Evolutionary conservation across 2,329 filamentous ascomycete species (phyloP).

Genomic region (Teratosphaeria destructans): DNA sequence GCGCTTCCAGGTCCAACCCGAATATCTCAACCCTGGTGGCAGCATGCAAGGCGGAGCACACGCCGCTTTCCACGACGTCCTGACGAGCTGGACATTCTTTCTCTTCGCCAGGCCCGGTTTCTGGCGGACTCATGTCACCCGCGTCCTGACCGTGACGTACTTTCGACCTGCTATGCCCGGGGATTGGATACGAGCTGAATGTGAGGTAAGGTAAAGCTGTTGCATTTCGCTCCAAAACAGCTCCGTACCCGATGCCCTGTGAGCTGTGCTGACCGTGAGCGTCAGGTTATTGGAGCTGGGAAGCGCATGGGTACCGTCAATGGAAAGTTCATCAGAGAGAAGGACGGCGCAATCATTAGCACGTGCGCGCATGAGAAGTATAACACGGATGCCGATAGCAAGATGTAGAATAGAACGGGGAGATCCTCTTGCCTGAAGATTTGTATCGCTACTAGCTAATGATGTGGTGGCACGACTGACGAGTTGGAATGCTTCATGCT

Average conservation of each 20-base stretch:
- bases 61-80: conserved; percentile 14
- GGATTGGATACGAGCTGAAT: conserved; percentile 30
- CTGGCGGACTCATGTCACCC: conserved; percentile 7
- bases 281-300: conserved; percentile 30
- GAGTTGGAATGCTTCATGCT: too few relatives aligned
- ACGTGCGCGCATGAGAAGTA: conserved; percentile 27
- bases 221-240: not conserved
- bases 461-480: too few relatives aligned
- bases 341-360: conserved; percentile 23
- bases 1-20: conserved; percentile 13
- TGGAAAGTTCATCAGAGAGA: conserved; percentile 30
- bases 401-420: not conserved
- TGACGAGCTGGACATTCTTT: conserved; percentile 12
- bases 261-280: not conserved
- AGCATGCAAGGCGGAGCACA: conserved; percentile 16
- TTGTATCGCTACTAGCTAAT: too few relatives aligned
- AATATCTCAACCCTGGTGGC: conserved; percentile 16
- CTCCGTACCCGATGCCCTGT: not conserved
- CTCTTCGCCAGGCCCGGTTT: conserved; percentile 12
- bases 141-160: conserved; percentile 37
- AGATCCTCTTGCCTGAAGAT: not conserved
- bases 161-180: conserved; percentile 33
- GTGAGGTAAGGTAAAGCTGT: conserved; percentile 18
- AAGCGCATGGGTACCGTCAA: conserved; percentile 30
- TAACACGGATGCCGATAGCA: not conserved